phyloP scores from a whole-genome alignment of 2,329 filamentous ascomycete species.

The Pseudogymnoascus sp. region DNA sequence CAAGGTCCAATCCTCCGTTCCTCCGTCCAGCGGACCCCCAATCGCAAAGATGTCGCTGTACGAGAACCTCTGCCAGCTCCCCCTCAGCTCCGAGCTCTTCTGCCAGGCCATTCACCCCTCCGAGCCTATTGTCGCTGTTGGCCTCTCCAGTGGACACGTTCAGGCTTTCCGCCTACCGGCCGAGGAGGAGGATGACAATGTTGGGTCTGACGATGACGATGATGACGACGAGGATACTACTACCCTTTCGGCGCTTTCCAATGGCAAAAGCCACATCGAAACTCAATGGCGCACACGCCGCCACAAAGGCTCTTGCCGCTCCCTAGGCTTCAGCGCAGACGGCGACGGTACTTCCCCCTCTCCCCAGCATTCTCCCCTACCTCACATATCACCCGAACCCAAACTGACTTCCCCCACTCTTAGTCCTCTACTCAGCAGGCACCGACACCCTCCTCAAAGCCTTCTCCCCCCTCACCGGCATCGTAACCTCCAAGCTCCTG shows the following conservation, averaged over 20 bases:
- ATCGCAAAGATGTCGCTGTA: conserved; percentile 46
- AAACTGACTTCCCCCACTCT: conserved; percentile 13
- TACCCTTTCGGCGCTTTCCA: conserved; percentile 38
- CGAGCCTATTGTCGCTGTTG: conserved; percentile 77
- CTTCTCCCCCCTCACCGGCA: conserved; percentile 49
- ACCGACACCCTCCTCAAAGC: conserved; percentile 50
- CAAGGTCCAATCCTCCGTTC: neutral
- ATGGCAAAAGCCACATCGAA: conserved; percentile 68
- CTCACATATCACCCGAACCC: too few species aligned
- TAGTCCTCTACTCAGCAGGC: conserved; percentile 54
- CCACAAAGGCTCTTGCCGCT: conserved; percentile 90
- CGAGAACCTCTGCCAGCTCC: conserved; percentile 84
- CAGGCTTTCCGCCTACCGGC: conserved; percentile 68
- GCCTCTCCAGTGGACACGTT: conserved; percentile 76
- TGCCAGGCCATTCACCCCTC: conserved; percentile 77
- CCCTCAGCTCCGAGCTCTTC: conserved; percentile 80
- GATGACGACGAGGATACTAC: conserved; percentile 31
- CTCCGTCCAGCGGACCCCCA: neutral
- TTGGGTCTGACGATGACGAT: conserved; percentile 38
- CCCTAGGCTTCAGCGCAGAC: conserved; percentile 68
- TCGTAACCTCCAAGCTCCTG: conserved; percentile 72
- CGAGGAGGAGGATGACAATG: conserved; percentile 38
- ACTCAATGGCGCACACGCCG: conserved; percentile 78
- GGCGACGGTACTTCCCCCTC: conserved; percentile 50
- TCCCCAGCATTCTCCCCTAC: too few species aligned